These are phyloP conservation scores for Exserohilum rostratum DNA, from an alignment of 2,329 filamentous ascomycete genomes.

Conservation along the genomic window DNA sequence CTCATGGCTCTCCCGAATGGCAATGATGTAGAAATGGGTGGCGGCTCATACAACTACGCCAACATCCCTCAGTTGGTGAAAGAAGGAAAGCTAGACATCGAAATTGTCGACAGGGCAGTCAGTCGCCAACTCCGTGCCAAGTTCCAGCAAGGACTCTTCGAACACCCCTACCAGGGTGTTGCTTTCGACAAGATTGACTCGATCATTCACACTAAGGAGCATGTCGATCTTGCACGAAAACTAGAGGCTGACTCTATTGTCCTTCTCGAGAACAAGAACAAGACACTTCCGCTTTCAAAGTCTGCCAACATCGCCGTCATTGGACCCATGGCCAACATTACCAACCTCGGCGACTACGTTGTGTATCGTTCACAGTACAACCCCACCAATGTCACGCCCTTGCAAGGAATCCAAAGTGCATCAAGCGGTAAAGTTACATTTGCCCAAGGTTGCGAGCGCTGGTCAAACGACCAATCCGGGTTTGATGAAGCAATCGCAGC, in stretches of 20 bases:
- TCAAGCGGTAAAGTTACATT: conserved; percentile 66
- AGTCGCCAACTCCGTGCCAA: conserved; percentile 69
- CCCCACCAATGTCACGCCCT: conserved; percentile 67
- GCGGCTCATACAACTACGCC: conserved; percentile 71
- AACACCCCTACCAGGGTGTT: conserved; percentile 69
- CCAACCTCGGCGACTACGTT: conserved; percentile 74
- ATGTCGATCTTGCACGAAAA: conserved; percentile 65
- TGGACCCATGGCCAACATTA: conserved; percentile 69
- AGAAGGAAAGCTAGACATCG: conserved; percentile 64
- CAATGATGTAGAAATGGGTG: conserved; percentile 78
- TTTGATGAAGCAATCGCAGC: conserved; percentile 70
- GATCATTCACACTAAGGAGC: conserved; percentile 67
- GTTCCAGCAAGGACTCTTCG: conserved; percentile 73
- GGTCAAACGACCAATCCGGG: conserved; percentile 72
- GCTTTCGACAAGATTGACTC: conserved; percentile 61
- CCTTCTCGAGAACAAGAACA: conserved; percentile 73
- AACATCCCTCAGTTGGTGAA: conserved; percentile 69
- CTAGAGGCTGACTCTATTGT: conserved; percentile 74
- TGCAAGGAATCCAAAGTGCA: conserved; percentile 69
- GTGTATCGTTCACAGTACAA: conserved; percentile 66
- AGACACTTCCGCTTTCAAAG: conserved; percentile 68
- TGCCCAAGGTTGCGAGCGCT: conserved; percentile 73
- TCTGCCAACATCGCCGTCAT: conserved; percentile 74
- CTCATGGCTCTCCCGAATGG: conserved; percentile 69
- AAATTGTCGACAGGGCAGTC: conserved; percentile 69